Base-by-base conservation (phyloP, 495 filamentous ascomycete species). In the Aspergillus ostianus region DNA sequence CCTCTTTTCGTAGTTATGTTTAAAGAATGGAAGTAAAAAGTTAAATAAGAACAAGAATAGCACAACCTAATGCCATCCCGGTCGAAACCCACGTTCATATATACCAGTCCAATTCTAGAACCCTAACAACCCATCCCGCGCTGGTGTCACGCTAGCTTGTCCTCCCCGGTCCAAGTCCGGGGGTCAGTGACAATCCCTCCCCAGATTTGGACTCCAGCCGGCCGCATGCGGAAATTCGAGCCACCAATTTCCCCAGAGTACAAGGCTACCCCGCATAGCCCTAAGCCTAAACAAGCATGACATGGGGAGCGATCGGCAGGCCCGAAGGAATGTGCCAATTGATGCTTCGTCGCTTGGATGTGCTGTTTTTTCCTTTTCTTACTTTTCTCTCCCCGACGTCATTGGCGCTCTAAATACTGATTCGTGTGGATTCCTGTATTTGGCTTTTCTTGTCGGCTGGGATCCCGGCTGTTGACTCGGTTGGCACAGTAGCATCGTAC, bases 211-310 rank as follows among this genome's bases (percentile, higher is more conserved):
- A 29, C 47, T 9, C 30, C 21, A 5, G 27, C 27, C 17, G 7
- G 10, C 63, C 60, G 47, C 52, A 62, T 54, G 9, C 21, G 57
- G 64, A 47, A 66, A 48, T 10, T 36, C 29, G 60, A 66, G 64
- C 54, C 64, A 62, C 49, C n/a, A 47, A 48, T 60, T 55, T 55
- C 57, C 64, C 57, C 49, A 17, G 55, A 50, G 9, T 56, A 7
- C 12, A 19, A 12, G 26, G 10, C 30, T 56, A 23, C 30, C 52
- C 49, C 57, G 47, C 56, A 53, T 53, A n/a, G 15, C 23, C 8
- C 32, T 41, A 58, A 18, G 27, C 50, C 18, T 15, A 52, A 49
- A 50, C 46, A 54, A 19, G 29, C 58, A 29, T 30, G 10, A 19
- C 36, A 55, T 23, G 51, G 44, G 57, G 54, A 41, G 36, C 6